Conservation (phyloP, 768 basidiomycete species). For the Boletellus sp. region DNA sequence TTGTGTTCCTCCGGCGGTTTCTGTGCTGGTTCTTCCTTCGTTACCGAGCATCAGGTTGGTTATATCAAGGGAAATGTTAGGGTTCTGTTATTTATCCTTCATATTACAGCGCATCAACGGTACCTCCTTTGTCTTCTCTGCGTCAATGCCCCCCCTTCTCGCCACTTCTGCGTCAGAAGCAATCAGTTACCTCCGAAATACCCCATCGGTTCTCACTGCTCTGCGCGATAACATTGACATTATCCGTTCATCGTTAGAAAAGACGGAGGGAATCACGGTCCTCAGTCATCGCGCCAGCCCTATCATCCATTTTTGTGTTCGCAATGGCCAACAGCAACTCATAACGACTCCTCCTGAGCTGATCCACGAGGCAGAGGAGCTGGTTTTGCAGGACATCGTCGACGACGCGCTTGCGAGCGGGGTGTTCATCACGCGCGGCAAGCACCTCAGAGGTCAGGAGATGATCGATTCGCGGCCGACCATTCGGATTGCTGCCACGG, state of each 20-base stretch:
- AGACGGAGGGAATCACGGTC: conserved; percentile 74
- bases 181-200: conserved; percentile 71
- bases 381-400: conserved; percentile 84
- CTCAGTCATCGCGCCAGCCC: conserved; percentile 85
- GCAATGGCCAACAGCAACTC: conserved; percentile 28
- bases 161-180: conserved; percentile 85
- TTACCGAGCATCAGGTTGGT: conserved; percentile 83
- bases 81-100: neutral
- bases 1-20: conserved; percentile 88
- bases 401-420: conserved; percentile 81
- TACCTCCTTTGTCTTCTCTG: conserved; percentile 93
- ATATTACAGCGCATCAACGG: conserved; percentile 83
- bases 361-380: conserved; percentile 70
- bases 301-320: conserved; percentile 79
- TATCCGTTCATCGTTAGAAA: conserved; percentile 79
- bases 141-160: conserved; percentile 86
- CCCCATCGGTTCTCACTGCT: conserved; percentile 67
- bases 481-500: conserved; percentile 76
- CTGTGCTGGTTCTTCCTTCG: conserved; percentile 82
- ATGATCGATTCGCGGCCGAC: conserved; percentile 75
- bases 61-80: neutral
- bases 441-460: conserved; percentile 82
- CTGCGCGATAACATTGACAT: conserved; percentile 80
- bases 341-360: conserved; percentile 28
- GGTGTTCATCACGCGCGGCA: conserved; percentile 82